Evolutionary conservation across 2,329 filamentous ascomycete species (phyloP), one percentile per base, ranked within the genome.

Genomic region (Waltergamsia citrina): DNA sequence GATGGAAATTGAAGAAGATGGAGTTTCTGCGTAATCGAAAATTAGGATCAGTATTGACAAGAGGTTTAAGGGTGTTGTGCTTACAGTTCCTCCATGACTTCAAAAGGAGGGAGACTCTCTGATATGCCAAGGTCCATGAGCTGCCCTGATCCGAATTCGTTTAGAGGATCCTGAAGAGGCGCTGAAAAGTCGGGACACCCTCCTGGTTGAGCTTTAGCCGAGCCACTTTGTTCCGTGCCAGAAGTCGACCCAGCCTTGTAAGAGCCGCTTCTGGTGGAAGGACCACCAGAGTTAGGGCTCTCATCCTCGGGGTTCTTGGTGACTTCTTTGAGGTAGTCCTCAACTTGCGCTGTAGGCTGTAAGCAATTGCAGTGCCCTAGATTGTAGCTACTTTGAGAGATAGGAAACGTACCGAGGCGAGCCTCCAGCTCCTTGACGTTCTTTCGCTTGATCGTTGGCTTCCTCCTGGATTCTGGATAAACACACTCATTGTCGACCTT

Each of bases 401-500:
- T 21, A 9, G 6, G 25, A 31, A 17, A 33, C 65, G 43, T 74
- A 92, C 85, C 83, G 52, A 95, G 63, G 50, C 90, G 74, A 43
- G 85, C 85, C 57, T 95, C 90, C 37, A 95, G 65, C 52, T 92
- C 81, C 62, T 84, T 92, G 41, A 94, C 88, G 56, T 94, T 94
- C 44, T 84, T 79, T 49, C 87, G 71, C 63, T 93, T 94, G 15
- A 85, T 81, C 5, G 85, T 83, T 36, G 85, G 85, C 63, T 94
- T 94, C 60, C 85, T 80, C 50, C 87, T 72, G 36, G 87, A 83
- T 59, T 93, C 85, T 40, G 93, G 88, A 56, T 94, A 95, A 36
- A 83, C 71, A 58, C 90, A 95, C 34, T 85, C 79, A 52, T 81
- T 78, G 34, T 77, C 72, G 30, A 88, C 60, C 43, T 83, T 75